Conservation (phyloP, 768 basidiomycete genomes). For the Suillus cothurnatus region DNA sequence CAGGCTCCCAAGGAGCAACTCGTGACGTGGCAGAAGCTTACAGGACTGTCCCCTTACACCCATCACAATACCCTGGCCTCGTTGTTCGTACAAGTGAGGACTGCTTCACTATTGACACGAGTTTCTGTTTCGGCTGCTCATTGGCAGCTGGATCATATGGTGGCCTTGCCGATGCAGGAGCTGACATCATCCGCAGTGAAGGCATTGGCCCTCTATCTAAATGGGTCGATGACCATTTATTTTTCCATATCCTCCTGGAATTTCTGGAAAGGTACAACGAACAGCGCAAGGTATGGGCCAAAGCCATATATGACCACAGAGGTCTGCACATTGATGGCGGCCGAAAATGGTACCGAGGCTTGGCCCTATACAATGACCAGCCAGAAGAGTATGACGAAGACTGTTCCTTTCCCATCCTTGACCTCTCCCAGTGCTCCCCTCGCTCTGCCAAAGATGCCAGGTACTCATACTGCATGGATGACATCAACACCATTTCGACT, state of each 20-base stretch:
- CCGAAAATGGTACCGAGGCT: too few relatives aligned
- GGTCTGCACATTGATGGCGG: not conserved
- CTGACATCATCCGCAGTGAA: rapidly evolving
- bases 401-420: not conserved
- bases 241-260: slow-evolving; percentile 12
- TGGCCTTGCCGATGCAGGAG: slow-evolving; percentile 21
- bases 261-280: slow-evolving; percentile 12
- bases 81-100: not conserved
- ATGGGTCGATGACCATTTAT: slow-evolving; percentile 30
- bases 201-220: slow-evolving; percentile 25
- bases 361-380: rapidly evolving
- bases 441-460: too few relatives aligned
- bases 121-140: slow-evolving; percentile 25
- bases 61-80: too few relatives aligned
- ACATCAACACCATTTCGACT: rapidly evolving
- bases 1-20: too few relatives aligned
- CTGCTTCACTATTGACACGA: slow-evolving; percentile 28
- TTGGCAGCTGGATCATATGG: slow-evolving; percentile 31
- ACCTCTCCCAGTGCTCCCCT: too few relatives aligned
- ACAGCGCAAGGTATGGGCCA: not conserved
- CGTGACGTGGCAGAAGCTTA: too few relatives aligned
- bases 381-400: not conserved
- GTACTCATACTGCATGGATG: too few relatives aligned
- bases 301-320: slow-evolving; percentile 11
- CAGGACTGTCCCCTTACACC: too few relatives aligned